These are phyloP conservation scores for Lyophyllum atratum DNA, from an alignment of 768 basidiomycete genomes.

Conservation along the genomic window DNA sequence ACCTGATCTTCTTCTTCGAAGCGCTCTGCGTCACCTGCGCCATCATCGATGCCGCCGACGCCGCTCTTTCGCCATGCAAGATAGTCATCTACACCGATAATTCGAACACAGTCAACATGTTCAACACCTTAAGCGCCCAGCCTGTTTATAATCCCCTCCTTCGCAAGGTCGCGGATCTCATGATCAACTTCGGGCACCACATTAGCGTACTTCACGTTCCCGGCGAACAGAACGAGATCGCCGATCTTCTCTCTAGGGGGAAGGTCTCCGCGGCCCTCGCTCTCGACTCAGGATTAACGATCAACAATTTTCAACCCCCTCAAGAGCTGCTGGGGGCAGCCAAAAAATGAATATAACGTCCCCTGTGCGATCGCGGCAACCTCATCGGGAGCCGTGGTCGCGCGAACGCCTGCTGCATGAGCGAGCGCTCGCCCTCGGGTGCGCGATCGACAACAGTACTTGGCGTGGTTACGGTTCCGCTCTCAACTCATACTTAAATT, in stretches of 20 bases:
- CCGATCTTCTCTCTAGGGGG: conserved; percentile 21
- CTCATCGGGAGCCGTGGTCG: neutral
- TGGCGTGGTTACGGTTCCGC: neutral
- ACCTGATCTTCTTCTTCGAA: neutral
- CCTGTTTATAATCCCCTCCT: conserved; percentile 28
- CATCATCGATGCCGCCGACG: neutral
- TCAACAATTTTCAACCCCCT: conserved; percentile 23
- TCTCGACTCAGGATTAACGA: neutral
- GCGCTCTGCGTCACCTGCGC: neutral
- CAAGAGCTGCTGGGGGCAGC: conserved; percentile 27
- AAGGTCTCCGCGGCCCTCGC: neutral
- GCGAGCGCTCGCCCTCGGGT: neutral
- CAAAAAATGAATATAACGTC: neutral
- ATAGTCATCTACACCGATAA: conserved; percentile 31
- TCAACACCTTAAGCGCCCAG: conserved; percentile 22
- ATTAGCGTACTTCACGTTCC: conserved; percentile 16
- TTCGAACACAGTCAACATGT: conserved; percentile 33
- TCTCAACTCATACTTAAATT: neutral
- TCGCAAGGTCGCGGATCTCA: conserved; percentile 10
- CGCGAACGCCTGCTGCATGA: neutral
- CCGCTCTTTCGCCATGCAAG: neutral
- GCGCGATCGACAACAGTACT: neutral
- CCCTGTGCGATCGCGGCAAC: neutral
- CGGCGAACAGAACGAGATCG: conserved; percentile 18
- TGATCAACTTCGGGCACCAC: neutral